Evolutionary conservation across 2,329 filamentous ascomycete species (phyloP).

Genomic region (Hypocrella siamensis): DNA sequence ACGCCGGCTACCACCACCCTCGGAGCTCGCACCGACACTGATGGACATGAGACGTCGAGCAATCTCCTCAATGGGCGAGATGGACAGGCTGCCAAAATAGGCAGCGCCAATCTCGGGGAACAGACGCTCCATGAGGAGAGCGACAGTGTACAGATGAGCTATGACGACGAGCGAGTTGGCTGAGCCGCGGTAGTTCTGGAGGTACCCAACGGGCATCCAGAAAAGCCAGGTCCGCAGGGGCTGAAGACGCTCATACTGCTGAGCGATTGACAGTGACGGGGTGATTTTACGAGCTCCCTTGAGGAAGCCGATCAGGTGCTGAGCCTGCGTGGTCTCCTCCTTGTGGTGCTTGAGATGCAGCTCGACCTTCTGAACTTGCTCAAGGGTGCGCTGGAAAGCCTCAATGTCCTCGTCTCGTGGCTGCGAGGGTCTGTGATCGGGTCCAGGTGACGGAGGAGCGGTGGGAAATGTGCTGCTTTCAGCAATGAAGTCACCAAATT

Average conservation of each 20-base stretch:
- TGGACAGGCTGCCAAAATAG: constrained; percentile 69
- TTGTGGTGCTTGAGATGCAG: constrained; percentile 51
- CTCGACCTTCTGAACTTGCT: constrained; percentile 53
- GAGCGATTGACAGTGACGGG: constrained; percentile 51
- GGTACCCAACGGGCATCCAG: constrained; percentile 77
- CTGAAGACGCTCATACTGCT: constrained; percentile 83
- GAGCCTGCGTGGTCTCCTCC: constrained; percentile 52
- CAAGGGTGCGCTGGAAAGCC: constrained; percentile 49
- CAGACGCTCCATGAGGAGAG: constrained; percentile 73
- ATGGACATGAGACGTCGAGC: constrained; percentile 57
- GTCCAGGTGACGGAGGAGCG: constrained; percentile 45
- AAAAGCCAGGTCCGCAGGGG: constrained; percentile 86
- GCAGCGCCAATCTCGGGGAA: constrained; percentile 84
- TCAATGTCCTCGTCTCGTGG: constrained; percentile 56
- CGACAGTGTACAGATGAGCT: constrained; percentile 81
- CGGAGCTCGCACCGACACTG: constrained; percentile 41
- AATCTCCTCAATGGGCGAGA: constrained; percentile 76
- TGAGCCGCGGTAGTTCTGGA: constrained; percentile 63
- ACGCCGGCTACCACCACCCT: constrained; percentile 36
- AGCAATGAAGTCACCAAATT: constrained; percentile 68
- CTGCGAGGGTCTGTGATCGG: constrained; percentile 44
- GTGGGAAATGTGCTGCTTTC: constrained; percentile 62
- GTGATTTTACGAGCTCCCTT: constrained; percentile 57
- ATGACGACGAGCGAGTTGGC: constrained; percentile 69
- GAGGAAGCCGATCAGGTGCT: constrained; percentile 57